Conservation (phyloP, 495 filamentous ascomycete genomes). For the Xylaria telfairii region DNA sequence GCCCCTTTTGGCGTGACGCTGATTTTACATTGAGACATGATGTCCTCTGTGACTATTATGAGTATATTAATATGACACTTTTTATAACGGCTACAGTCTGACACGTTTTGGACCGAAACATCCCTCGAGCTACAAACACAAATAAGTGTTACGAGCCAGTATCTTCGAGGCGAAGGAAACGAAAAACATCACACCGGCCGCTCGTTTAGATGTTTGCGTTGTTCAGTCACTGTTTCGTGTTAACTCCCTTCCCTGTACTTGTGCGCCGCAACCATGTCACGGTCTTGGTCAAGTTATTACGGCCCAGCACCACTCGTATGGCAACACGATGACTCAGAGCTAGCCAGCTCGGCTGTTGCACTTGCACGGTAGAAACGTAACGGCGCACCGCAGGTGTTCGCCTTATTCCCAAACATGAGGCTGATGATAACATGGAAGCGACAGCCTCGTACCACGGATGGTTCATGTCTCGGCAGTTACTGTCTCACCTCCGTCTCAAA, state of each 20-base stretch:
- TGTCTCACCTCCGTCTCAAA: not conserved
- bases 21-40: constrained; percentile 11
- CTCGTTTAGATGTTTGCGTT: not conserved
- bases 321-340: not conserved
- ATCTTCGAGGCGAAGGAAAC: not conserved
- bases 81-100: not conserved
- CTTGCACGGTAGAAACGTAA: not conserved
- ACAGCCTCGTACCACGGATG: not conserved
- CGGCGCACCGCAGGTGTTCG: not conserved
- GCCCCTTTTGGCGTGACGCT: constrained; percentile 2
- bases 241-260: not conserved
- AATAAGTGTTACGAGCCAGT: not conserved
- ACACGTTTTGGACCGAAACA: not conserved
- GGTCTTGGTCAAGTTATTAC: too few relatives aligned
- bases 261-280: too few relatives aligned
- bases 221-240: not conserved
- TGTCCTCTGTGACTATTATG: not conserved
- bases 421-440: not conserved
- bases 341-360: not conserved
- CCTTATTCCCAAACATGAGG: not conserved
- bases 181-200: too few relatives aligned
- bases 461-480: not conserved
- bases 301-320: too few relatives aligned
- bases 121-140: not conserved
- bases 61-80: constrained; percentile 7